Percentiles rank a stretch among this genome's conserved stretches.
phyloP scores from a whole-genome alignment of 176 grass and related monocot species.

The Thalia dealbata region DNA sequence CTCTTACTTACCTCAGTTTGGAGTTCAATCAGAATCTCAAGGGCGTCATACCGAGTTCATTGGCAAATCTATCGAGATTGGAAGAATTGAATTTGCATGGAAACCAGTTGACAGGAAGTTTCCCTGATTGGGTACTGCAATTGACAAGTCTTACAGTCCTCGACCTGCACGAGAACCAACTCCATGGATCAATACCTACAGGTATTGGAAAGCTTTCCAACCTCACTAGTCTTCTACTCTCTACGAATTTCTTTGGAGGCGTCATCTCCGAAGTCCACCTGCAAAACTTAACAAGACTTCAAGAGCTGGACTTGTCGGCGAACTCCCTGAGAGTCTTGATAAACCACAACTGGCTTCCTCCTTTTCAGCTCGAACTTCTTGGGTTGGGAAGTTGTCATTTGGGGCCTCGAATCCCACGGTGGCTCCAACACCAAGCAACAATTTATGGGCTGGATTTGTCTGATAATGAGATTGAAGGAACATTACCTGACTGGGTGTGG shows the following conservation, averaged over 20 bases:
- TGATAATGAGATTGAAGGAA: too few relatives aligned
- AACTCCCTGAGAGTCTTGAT: not conserved
- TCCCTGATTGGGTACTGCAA: not conserved
- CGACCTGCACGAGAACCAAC: not conserved
- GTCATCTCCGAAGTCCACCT: not conserved
- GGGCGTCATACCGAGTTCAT: constrained; percentile 2
- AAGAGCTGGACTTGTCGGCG: constrained; percentile 14
- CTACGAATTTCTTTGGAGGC: not conserved
- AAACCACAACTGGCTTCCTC: constrained; percentile 15
- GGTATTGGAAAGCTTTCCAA: constrained; percentile 2
- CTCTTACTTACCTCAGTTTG: constrained; percentile 26
- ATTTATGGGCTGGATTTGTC: too few relatives aligned
- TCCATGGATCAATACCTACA: not conserved
- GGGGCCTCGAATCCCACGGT: constrained; percentile 19
- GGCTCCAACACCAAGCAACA: constrained; percentile 19
- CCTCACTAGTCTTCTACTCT: not conserved
- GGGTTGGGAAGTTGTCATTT: constrained; percentile 1
- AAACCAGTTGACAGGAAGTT: not conserved
- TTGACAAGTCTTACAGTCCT: not conserved
- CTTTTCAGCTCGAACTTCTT: constrained; percentile 13
- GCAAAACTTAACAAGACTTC: not conserved
- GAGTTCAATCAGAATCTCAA: constrained; percentile 21
- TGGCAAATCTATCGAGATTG: not conserved
- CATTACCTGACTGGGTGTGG: too few relatives aligned
- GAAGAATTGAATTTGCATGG: not conserved